phyloP scores from a whole-genome alignment of 2,329 filamentous ascomycete species.

The Cadophora malorum region DNA sequence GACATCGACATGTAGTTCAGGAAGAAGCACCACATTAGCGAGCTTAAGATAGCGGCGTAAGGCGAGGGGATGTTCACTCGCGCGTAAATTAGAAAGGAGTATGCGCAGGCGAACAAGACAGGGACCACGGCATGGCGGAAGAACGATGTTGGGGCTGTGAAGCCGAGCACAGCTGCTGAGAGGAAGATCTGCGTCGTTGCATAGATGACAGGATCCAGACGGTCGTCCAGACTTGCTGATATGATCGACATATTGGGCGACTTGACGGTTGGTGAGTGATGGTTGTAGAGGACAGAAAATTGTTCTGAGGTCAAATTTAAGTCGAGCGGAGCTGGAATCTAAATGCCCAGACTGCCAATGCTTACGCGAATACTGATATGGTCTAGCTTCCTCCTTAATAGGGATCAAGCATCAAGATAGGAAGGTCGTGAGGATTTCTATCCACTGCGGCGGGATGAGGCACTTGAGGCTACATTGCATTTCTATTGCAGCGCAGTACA shows the following conservation, averaged over 20 bases:
- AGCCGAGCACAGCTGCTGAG: conserved; percentile 16
- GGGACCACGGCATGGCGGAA: conserved; percentile 11
- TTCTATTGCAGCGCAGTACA: not conserved
- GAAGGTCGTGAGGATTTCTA: not conserved
- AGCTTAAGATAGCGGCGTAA: not conserved
- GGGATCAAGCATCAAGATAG: conserved; percentile 15
- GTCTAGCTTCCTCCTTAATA: not conserved
- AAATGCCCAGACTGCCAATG: conserved; percentile 11
- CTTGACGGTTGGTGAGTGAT: not conserved
- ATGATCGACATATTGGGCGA: conserved; percentile 9
- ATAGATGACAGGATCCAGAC: conserved; percentile 12
- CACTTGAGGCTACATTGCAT: not conserved
- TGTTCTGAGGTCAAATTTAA: conserved; percentile 6
- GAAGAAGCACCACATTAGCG: conserved; percentile 5
- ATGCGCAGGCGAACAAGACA: conserved; percentile 8
- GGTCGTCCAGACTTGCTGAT: conserved; percentile 11
- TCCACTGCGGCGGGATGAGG: not conserved
- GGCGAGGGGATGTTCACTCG: not conserved
- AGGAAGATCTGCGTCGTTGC: not conserved
- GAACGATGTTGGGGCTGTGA: not conserved
- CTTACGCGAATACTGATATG: conserved; percentile 5
- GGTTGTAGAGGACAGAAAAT: conserved; percentile 2
- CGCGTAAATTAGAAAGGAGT: conserved; percentile 10
- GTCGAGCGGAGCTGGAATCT: not conserved
- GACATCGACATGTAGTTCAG: conserved; percentile 13